Percentiles rank a stretch among this genome's conserved stretches.
phyloP scores from a whole-genome alignment of 306 rosid genomes.

The Malus sieversii region DNA sequence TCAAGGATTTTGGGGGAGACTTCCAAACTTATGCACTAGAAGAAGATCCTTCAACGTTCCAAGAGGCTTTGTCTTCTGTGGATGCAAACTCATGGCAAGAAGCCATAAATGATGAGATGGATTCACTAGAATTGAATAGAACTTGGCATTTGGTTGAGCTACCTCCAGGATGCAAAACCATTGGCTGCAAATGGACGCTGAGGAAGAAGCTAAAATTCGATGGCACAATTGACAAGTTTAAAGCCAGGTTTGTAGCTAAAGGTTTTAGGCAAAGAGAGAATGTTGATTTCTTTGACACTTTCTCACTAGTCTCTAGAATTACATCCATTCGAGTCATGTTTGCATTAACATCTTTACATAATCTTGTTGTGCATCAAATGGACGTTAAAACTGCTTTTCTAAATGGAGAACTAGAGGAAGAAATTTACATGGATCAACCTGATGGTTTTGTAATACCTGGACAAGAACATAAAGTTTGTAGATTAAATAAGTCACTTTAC shows the following conservation, averaged over 20 bases:
- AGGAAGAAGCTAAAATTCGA: not conserved
- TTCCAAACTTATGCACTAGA: not conserved
- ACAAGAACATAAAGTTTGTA: not conserved
- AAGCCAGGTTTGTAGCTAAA: not conserved
- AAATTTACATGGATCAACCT: not conserved
- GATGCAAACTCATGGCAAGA: not conserved
- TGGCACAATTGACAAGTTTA: not conserved
- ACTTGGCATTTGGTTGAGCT: not conserved
- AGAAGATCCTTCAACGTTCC: not conserved
- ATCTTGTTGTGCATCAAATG: no score
- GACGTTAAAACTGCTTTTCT: no score
- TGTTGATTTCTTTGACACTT: not conserved
- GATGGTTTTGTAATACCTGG: not conserved
- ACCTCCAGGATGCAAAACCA: not conserved
- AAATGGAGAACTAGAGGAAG: no score
- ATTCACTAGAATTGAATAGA: not conserved
- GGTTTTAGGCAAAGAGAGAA: not conserved
- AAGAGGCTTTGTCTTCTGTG: slow-evolving; percentile 9
- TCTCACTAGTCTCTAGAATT: no score
- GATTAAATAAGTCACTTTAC: not conserved
- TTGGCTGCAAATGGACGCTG: not conserved
- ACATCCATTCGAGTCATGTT: no score
- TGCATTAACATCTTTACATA: no score
- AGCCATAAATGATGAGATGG: not conserved
- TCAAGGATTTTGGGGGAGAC: not conserved